Conservation (phyloP, 495 filamentous ascomycete species). For the Elasticomyces elasticus region DNA sequence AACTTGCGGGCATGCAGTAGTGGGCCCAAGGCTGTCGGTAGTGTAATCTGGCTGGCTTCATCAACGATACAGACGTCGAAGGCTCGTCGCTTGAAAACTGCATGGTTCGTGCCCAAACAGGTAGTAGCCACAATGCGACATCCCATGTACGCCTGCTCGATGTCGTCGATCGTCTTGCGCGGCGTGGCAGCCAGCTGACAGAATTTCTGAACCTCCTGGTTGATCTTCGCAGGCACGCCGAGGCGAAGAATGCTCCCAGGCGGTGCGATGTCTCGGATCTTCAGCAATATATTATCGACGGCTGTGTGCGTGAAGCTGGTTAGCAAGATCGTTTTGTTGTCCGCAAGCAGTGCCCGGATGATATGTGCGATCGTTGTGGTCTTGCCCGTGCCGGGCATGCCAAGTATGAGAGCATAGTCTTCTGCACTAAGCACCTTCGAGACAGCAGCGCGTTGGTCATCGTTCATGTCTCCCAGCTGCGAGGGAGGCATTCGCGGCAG, state of each 20-base stretch:
- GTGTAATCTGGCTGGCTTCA: constrained; percentile 92
- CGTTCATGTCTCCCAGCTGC: constrained; percentile 50
- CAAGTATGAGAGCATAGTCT: constrained; percentile 89
- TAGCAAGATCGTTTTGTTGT: constrained; percentile 84
- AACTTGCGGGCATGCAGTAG: constrained; percentile 91
- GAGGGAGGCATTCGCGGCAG: constrained; percentile 33
- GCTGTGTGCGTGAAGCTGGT: constrained; percentile 96
- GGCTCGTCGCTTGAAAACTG: constrained; percentile 73
- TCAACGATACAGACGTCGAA: constrained; percentile 99
- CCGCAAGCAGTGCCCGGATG: constrained; percentile 77
- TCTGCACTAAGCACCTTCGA: constrained; percentile 89
- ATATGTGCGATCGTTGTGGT: constrained; percentile 97
- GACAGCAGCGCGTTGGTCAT: constrained; percentile 76
- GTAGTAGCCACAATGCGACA: constrained; percentile 88
- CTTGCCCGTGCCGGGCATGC: constrained; percentile 97
- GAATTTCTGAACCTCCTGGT: constrained; percentile 76
- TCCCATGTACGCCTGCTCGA: constrained; percentile 68
- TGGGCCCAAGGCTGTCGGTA: constrained; percentile 86
- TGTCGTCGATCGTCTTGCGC: constrained; percentile 67
- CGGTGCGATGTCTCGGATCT: constrained; percentile 58
- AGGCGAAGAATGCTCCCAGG: constrained; percentile 60
- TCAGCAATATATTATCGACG: constrained; percentile 93
- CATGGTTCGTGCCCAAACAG: constrained; percentile 81
- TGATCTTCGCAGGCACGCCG: constrained; percentile 71
- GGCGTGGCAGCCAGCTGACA: constrained; percentile 62